phyloP scores from a whole-genome alignment of 2,329 filamentous ascomycete genomes.

The Chrysoporthe puriensis region DNA sequence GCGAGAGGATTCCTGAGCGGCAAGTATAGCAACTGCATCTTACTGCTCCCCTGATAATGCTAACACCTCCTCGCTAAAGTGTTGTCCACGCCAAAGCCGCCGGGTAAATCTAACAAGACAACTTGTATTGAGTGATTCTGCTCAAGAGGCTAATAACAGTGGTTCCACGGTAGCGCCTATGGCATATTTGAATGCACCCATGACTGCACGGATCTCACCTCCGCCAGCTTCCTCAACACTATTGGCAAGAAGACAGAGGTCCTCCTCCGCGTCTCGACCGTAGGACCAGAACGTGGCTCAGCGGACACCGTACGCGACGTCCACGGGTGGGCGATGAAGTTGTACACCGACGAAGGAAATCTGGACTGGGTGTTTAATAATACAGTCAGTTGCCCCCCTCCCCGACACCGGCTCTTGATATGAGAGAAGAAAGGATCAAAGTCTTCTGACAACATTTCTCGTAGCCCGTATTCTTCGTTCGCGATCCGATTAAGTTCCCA shows the following conservation, averaged over 20 bases:
- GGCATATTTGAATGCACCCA: conserved; percentile 34
- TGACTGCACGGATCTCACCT: conserved; percentile 30
- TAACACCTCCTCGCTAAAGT: too few species aligned
- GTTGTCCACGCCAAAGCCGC: conserved; percentile 32
- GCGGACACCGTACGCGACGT: conserved; percentile 75
- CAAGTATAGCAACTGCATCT: too few species aligned
- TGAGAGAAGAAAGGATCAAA: too few species aligned
- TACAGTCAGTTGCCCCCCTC: conserved; percentile 43
- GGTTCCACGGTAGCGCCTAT: conserved; percentile 24
- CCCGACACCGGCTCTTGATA: too few species aligned
- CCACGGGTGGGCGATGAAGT: conserved; percentile 74
- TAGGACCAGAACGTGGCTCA: conserved; percentile 71
- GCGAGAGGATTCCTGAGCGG: conserved; percentile 36
- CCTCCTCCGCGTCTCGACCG: conserved; percentile 75
- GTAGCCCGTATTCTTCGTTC: conserved; percentile 71
- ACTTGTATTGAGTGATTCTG: too few species aligned
- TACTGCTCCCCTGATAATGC: too few species aligned
- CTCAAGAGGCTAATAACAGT: too few species aligned
- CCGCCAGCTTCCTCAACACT: neutral
- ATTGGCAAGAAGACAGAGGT: conserved; percentile 55
- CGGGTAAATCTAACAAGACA: conserved; percentile 13
- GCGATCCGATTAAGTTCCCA: conserved; percentile 76
- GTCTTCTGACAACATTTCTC: too few species aligned
- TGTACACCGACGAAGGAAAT: conserved; percentile 76
- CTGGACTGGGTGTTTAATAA: conserved; percentile 80